These are phyloP conservation scores for Ascosphaera pollenicola DNA, from an alignment of 2,329 filamentous ascomycete genomes.

Conservation along the genomic window DNA sequence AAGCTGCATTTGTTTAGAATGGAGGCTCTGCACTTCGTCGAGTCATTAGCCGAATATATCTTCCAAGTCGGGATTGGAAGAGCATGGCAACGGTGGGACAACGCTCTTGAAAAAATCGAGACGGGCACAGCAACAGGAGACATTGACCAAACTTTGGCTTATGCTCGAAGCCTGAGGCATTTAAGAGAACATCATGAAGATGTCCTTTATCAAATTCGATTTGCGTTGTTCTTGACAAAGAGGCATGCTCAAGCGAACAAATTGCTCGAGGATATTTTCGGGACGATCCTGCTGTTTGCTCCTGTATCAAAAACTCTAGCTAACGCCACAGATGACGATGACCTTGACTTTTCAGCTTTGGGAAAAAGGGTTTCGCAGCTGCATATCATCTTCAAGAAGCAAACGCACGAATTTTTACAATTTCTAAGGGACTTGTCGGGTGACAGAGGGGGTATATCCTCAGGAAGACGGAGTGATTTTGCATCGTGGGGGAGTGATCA, in stretches of 20 bases:
- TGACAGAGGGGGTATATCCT: constrained; percentile 30
- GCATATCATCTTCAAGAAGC: constrained; percentile 46
- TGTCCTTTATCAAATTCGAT: constrained; percentile 53
- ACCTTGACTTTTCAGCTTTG: constrained; percentile 5
- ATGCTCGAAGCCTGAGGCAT: constrained; percentile 38
- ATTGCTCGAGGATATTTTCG: constrained; percentile 57
- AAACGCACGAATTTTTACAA: constrained; percentile 50
- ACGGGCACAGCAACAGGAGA: constrained; percentile 27
- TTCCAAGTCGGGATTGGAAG: constrained; percentile 54
- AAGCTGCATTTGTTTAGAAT: constrained; percentile 40
- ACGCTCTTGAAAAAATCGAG: constrained; percentile 42
- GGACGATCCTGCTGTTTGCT: constrained; percentile 47
- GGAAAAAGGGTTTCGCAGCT: constrained; percentile 25
- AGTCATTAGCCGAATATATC: constrained; percentile 51
- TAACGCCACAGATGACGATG: constrained; percentile 2
- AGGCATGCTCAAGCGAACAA: constrained; percentile 51
- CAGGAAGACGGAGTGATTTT: constrained; percentile 9
- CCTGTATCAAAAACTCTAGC: constrained; percentile 12
- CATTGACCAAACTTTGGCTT: constrained; percentile 23
- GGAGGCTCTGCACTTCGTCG: constrained; percentile 62
- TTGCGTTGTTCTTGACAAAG: constrained; percentile 49
- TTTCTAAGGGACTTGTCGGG: constrained; percentile 45
- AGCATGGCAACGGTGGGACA: constrained; percentile 51
- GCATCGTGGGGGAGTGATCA: constrained; percentile 9
- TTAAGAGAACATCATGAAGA: constrained; percentile 49